Base-by-base conservation (phyloP, 2,329 filamentous ascomycete species). In the Herpotrichia juniperi region DNA sequence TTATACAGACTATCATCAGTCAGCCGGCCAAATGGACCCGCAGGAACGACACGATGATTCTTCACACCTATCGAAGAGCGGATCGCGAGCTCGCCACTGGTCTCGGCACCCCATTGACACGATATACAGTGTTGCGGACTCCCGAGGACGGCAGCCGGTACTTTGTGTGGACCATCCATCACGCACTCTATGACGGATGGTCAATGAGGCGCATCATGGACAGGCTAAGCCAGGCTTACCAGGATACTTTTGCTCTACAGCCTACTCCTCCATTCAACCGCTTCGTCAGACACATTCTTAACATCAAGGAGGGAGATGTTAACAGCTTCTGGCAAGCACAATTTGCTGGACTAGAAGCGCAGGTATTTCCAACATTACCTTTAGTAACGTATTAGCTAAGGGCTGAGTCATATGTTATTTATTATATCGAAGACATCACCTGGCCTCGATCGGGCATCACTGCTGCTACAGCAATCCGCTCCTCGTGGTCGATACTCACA, bases 1-100 rank as follows among this genome's bases (percentile, higher is more conserved):
- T 81, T 2, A 64, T 80, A 51, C 80, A 83, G 54, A 78, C 80
- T 1, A 75, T 83, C 8, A 68, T 81, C 34, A 73, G 71, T 25
- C 73, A 74, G 14, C 67, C 71, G 24, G 71, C 79, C 19, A 31
- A 39, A 39, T 52, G 31, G 42, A 19, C 37, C 22, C 64, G 67
- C 1, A 73, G 70, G 1, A 61, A 61, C 21, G 68, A 71, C 68
- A 75, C 4, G 66, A 75, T 2, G 68, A 76, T 12, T 47, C 67
- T 1, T 78, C 81, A 64, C 73, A 75, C n/a, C 71, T 81, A 1
- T 39, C 44, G 22, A 39, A 39, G 28, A n/a, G 30, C 28, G n/a
- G 44, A 51, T 17, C 12, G 24, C 21, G 32, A 37, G 32, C 19
- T 47, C 17, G 22, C 32, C 19, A 51, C 34, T 50, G 79, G 79